Conservation (phyloP, 441 rosid species). For the Brassica balearica region DNA sequence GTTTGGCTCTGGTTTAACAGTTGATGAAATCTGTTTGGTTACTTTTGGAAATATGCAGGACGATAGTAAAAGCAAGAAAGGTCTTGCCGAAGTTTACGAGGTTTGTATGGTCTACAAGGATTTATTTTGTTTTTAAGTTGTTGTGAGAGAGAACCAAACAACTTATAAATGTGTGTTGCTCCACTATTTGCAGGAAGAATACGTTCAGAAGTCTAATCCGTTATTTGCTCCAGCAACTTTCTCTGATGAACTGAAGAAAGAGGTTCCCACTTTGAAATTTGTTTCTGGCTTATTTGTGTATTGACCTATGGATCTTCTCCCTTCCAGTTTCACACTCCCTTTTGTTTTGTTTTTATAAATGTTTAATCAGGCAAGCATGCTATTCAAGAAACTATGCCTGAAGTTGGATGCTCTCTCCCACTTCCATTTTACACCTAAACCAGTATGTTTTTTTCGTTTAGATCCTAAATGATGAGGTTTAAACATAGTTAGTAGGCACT, state of each 20-base stretch:
- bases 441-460: constrained; percentile 60
- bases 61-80: constrained; percentile 89
- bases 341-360: constrained; percentile 7
- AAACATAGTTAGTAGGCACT: background rate
- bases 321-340: background rate
- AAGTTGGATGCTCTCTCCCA: constrained; percentile 97
- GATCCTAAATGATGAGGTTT: constrained; percentile 15
- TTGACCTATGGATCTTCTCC: constrained; percentile 4
- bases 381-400: constrained; percentile 83
- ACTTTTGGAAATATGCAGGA: constrained; percentile 60
- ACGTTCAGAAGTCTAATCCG: constrained; percentile 70
- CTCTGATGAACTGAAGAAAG: constrained; percentile 87
- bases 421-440: constrained; percentile 96
- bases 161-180: constrained; percentile 15
- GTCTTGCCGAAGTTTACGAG: constrained; percentile 96
- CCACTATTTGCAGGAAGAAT: constrained; percentile 72
- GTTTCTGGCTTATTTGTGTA: background rate
- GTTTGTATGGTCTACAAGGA: constrained; percentile 52
- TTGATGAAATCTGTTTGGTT: constrained; percentile 22
- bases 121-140: constrained; percentile 4
- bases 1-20: constrained; percentile 16
- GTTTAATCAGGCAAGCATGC: constrained; percentile 61
- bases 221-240: constrained; percentile 69
- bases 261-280: constrained; percentile 51
- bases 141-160: constrained; percentile 8